Evolutionary conservation across 1,139 yeast genomes (phyloP), one percentile per base, ranked within the genome.

Genomic region (Candida neerlandica): DNA sequence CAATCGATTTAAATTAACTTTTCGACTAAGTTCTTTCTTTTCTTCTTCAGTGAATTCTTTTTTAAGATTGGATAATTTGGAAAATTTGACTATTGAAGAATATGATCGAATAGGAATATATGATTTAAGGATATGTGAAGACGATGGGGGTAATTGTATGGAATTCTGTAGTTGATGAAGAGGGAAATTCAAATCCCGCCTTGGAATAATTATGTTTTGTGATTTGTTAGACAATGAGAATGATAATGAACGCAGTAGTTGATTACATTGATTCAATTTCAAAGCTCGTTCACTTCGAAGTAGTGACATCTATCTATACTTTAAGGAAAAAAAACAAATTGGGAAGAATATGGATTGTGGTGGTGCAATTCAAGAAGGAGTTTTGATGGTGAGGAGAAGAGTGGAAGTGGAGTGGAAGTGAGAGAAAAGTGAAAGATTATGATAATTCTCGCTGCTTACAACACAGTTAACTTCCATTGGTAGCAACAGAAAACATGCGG

Each of bases 1-100:
- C 61, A 81, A 77, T 7, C 75, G 56, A 1, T 94, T 95, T 33
- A 87, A 65, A 61, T 88, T 88, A 16, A 88, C 84, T 56, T 70
- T 72, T 37, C 69, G 62, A 21, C 45, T 38, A 29, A 49, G 56
- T n/a, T 53, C 50, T 12, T 45, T 40, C 34, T 43, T 44, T 18
- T 50, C 48, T 3, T 35, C 39, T 27, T 44, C 46, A n/a, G 15
- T 16, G 14, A 38, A 19, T n/a, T 49, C 46, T 4, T 46, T 16
- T 10, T 35, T 10, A 12, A 10, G 2, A 35, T 18, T 10, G 16
- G 21, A n/a, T 12, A 11, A 4, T 14, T 33, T 33, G 5, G 39
- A 18, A 19, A 35, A 19, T 5, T 18, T 18, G n/a, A 19, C 15
- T 18, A 14, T 29, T 29, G 34, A 18, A 12, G 35, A 27, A 29